Evolutionary conservation across 169 alveolate genomes (phyloP), one percentile per base, ranked within the genome.

Genomic region (Eimeria acervulina): DNA sequence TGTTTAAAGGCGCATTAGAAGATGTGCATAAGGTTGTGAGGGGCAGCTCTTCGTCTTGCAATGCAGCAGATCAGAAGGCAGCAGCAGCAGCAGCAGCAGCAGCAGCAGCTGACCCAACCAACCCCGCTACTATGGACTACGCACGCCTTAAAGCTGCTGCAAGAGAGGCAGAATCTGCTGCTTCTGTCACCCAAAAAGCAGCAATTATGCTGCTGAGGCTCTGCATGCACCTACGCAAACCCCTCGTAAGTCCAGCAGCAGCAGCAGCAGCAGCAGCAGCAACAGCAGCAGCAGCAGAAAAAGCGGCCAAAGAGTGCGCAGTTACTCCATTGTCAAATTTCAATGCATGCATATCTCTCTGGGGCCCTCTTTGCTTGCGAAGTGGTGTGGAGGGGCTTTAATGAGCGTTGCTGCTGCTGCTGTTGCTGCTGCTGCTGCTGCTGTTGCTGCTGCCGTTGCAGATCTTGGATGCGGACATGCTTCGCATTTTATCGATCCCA

Each of bases 381-480:
- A 12, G 78, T 1, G 28, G 78, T 26, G 52, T 72, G 42, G 51
- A 10, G 1, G 42, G 36, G 23, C 19, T 47, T 72, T 72, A 40
- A 72, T 36, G 8, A 33, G 42, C 23, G 84, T 17, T 72, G 52
- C 38, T n/a, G 84, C 38, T 51, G 7, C 59, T 51, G 59, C 59
- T 51, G 2, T 17, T 10, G 59, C 15, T 51, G 59, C 59, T 51
- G 28, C 42, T n/a, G 13, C 1, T 72, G 51, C 47, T 40, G 61
- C 1, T 78, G 59, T 28, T 33, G 33, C 10, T 78, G 38, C 44
- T 84, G 92, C 72, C 51, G 72, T 3, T 55, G 42, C 92, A 91
- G 95, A 78, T 91, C n/a, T 23, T 91, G 80, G 95, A 91, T 33
- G 95, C 95, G 55, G 95, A 91, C 31, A 91, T 91, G 95, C 70